Base-by-base conservation (phyloP, 2,329 filamentous ascomycete genomes). In the Arthrinium phaeospermum region DNA sequence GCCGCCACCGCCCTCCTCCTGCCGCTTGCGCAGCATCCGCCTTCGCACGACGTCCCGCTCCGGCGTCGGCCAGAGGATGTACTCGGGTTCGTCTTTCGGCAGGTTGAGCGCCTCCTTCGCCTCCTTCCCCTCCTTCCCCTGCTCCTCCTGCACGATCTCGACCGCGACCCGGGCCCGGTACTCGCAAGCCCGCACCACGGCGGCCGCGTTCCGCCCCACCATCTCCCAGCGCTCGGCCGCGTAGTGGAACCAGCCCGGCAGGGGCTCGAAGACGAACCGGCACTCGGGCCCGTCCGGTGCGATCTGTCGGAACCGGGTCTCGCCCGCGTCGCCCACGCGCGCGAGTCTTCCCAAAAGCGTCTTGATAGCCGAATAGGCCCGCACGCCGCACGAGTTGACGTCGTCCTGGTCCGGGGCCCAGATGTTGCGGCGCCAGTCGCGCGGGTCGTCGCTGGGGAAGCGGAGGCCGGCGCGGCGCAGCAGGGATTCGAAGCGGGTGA, bases 201-300 rank as follows among this genome's bases (percentile, higher is more conserved):
- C 24, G 45, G 30, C 68, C 4, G 45, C 68, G 16, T 37, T 24
- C 27, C 12, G 8, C 30, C 68, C 46, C 5, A 69, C 5, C 46
- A 69, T 51, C 68, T 69, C 68, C 68, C 68, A 69, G 27, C 45
- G 44, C 45, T 37, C 46, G 27, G n/a, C 14, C 68, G 53, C 68
- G 68, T 69, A 51, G 46, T 69, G 12, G 68, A 69, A 69, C 68
- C 68, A 69, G 68, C 68, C 68, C 0, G 44, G 45, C 68, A 69
- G 7, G 27, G 68, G 68, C 16, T 34, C 46, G 19, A 14, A 51
- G 24, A 47, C n/a, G 46, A 24, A 14, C 27, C n/a, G 14, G 64
- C 44, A 14, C 30, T 67, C 30, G 41, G 67, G 41, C 12, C 19
- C 37, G 8, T 16, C 68, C 45, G 24, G n/a, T 27, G 10, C 16